Evolutionary conservation across 495 filamentous ascomycete genomes (phyloP), one percentile per base, ranked within the genome.

Genomic region (Xylaria scruposa): DNA sequence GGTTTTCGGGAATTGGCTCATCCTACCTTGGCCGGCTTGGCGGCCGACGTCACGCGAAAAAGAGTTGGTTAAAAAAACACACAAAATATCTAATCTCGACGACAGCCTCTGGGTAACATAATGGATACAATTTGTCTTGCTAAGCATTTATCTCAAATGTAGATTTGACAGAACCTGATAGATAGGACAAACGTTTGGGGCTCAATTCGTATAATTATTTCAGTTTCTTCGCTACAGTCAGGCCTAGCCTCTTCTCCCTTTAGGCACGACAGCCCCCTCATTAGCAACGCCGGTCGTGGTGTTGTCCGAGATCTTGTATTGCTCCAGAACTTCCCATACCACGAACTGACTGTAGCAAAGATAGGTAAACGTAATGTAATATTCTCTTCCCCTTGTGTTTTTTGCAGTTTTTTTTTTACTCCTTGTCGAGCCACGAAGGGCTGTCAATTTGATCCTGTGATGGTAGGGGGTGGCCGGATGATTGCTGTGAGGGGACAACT

Each of bases 131-230:
- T 60, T 21, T 38, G 33, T 26, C 40, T 64, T 13, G 31, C 61
- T 64, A 19, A n/a, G 17, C 40, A 66, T 24, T 31, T 38, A n/a
- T 44, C 26, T 24, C 42, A 47, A n/a, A 38, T 38, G 36, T 8
- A 49, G 24, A 21, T 64, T 53, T 53, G 13, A 24, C 44, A 67
- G 46, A 40, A 65, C 36, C 44, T 49, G 10, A 49, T 24, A 49
- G 26, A 49, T 49, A 38, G 36, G 36, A 38, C 42, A 51, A 65
- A 67, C 63, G 63, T 67, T 67, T 47, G n/a, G 38, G 46, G 31
- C 49, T 67, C 65, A 67, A 67, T 67, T 67, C 31, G 29, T 51
- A 56, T 40, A 44, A 67, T 67, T 67, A 67, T 67, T 36, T 67
- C 60, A 29, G 33, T 13, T 40, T n/a, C 65, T 67, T 51, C n/a